phyloP scores from a whole-genome alignment of 805 yeast genomes.

The Lachancea nothofagi region DNA sequence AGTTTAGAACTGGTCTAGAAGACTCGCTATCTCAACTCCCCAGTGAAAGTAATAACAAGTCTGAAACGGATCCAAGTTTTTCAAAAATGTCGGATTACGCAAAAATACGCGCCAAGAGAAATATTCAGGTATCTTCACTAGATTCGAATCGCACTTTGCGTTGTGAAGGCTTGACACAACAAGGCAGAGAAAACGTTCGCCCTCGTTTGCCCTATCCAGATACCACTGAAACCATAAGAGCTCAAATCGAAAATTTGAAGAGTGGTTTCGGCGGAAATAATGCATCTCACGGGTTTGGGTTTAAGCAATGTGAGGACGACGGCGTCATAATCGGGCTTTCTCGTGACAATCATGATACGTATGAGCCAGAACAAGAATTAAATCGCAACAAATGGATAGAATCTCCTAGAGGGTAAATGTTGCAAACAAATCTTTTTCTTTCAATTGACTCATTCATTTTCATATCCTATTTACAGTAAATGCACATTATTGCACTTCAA shows the following conservation, averaged over 20 bases:
- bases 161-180: conserved; percentile 1
- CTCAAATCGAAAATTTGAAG: conserved; percentile 3
- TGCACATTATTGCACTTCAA: neutral
- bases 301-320: neutral
- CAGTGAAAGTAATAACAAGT: conserved; percentile 2
- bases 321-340: conserved; percentile 2
- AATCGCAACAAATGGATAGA: conserved; percentile 21
- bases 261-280: neutral
- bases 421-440: conserved; percentile 5
- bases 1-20: conserved; percentile 11
- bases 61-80: neutral
- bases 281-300: neutral
- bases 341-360: neutral
- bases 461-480: neutral
- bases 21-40: conserved; percentile 9
- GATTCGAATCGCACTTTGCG: conserved; percentile 5
- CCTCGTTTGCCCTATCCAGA: conserved; percentile 7
- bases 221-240: conserved; percentile 3
- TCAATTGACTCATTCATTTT: conserved; percentile 3
- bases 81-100: conserved; percentile 2
- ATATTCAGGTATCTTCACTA: conserved; percentile 1
- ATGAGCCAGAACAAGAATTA: conserved; percentile 18
- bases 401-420: conserved; percentile 5
- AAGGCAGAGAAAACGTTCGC: neutral
- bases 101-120: neutral